Evolutionary conservation across 2,329 filamentous ascomycete species (phyloP).

Genomic region (Alternaria sp.): DNA sequence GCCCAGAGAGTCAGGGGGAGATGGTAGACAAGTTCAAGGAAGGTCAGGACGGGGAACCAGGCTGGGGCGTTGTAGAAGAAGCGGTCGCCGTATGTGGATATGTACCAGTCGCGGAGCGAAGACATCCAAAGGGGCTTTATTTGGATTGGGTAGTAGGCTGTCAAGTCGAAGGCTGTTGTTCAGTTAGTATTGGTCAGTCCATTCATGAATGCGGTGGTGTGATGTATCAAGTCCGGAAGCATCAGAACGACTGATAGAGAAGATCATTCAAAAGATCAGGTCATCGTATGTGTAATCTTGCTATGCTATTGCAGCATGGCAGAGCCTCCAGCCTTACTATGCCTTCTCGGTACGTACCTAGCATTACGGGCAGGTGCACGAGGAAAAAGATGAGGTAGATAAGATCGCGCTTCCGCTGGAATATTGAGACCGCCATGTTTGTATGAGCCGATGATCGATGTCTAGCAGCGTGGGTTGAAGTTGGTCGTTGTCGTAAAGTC

Average conservation of each 20-base stretch:
- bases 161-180: slow-evolving; percentile 65
- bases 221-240: background rate
- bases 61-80: slow-evolving; percentile 66
- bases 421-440: slow-evolving; percentile 38
- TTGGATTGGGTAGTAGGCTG: slow-evolving; percentile 62
- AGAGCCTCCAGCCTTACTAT: background rate
- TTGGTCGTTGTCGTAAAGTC: background rate
- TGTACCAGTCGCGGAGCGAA: slow-evolving; percentile 62
- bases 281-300: background rate
- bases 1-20: slow-evolving; percentile 67
- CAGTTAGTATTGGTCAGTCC: background rate
- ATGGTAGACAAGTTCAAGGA: slow-evolving; percentile 67
- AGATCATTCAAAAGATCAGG: background rate
- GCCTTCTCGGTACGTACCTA: slow-evolving; percentile 52
- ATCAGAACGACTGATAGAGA: background rate
- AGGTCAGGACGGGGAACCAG: slow-evolving; percentile 66
- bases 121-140: slow-evolving; percentile 59
- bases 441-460: background rate
- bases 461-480: background rate
- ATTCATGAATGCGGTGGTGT: background rate
- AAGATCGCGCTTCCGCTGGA: slow-evolving; percentile 53
- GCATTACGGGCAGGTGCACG: slow-evolving; percentile 67
- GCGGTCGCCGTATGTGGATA: slow-evolving; percentile 66
- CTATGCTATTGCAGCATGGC: background rate
- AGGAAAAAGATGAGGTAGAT: slow-evolving; percentile 66